A percentile compares a stretch with the other conserved stretches of the same genome.
These are phyloP conservation scores for Fusarium oligoseptatum DNA, from an alignment of 2,329 filamentous ascomycete genomes.

Conservation along the genomic window DNA sequence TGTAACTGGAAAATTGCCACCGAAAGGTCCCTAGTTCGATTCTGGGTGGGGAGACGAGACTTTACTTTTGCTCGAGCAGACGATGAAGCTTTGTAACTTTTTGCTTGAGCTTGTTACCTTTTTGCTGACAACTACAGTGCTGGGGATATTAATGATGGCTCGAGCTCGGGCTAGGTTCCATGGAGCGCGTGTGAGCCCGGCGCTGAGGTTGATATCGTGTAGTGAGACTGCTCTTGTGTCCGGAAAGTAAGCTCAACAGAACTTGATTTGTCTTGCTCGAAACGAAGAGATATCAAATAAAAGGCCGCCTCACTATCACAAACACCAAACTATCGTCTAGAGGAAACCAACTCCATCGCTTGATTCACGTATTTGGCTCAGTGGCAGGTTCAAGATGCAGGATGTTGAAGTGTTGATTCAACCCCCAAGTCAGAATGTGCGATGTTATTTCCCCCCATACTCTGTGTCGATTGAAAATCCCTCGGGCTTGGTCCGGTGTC, in stretches of 20 bases:
- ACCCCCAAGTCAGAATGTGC: not conserved
- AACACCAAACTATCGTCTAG: not conserved
- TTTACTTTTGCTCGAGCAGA: not conserved
- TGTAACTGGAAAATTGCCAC: constrained; percentile 19
- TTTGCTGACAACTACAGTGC: not conserved
- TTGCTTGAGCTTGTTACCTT: not conserved
- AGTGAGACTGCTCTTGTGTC: not conserved
- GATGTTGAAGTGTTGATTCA: not conserved
- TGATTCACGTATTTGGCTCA: not conserved
- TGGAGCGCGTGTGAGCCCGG: not conserved
- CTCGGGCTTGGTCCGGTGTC: not conserved
- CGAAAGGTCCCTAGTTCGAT: constrained; percentile 24
- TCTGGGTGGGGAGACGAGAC: constrained; percentile 10
- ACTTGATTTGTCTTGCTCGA: not conserved
- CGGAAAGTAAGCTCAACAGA: not conserved
- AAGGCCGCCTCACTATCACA: not conserved
- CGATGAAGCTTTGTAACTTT: not conserved
- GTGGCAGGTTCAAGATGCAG: not conserved
- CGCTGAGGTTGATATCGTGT: not conserved
- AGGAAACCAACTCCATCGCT: not conserved
- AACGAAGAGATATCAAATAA: not conserved
- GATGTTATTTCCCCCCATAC: not conserved
- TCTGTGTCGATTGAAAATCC: not conserved
- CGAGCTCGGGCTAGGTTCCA: not conserved
- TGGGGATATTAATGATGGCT: not conserved